Conservation (phyloP, 257 asterid genomes). For the Solanum peruvianum region DNA sequence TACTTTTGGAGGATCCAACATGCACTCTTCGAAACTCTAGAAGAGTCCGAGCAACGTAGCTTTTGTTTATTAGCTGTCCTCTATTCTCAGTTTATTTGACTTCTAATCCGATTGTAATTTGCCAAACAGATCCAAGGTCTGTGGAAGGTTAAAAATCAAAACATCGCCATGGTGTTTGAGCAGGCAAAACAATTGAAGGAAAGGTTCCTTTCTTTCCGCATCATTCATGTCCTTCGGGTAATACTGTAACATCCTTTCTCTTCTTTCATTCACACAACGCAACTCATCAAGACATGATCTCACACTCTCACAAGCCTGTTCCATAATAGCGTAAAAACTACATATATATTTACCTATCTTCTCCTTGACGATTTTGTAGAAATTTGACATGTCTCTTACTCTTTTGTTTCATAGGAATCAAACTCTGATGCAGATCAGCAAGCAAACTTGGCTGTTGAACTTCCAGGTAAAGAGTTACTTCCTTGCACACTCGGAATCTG, state of each 20-base stretch:
- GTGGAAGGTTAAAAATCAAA: slow-evolving; percentile 87
- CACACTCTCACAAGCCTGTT: background rate
- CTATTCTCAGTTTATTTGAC: background rate
- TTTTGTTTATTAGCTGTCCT: background rate
- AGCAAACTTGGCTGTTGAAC: slow-evolving; percentile 86
- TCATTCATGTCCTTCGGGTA: slow-evolving; percentile 71
- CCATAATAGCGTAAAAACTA: background rate
- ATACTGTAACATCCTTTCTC: slow-evolving; percentile 2
- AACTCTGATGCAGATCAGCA: slow-evolving; percentile 91
- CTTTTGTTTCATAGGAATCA: slow-evolving; percentile 34
- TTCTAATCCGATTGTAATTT: background rate
- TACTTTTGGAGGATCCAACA: background rate
- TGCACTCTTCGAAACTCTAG: background rate
- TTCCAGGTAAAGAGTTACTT: slow-evolving; percentile 43
- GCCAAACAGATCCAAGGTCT: slow-evolving; percentile 61
- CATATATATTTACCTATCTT: background rate
- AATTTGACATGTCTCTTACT: background rate
- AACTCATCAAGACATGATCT: background rate
- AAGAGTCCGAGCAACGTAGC: background rate
- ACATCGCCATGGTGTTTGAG: slow-evolving; percentile 46
- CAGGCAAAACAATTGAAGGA: slow-evolving; percentile 79
- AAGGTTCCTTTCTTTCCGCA: slow-evolving; percentile 54
- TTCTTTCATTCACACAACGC: background rate
- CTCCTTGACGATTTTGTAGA: background rate
- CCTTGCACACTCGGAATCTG: background rate